Evolutionary conservation across 1,284 basidiomycete genomes (phyloP).

Genomic region (Ganoderma leucocontextum): DNA sequence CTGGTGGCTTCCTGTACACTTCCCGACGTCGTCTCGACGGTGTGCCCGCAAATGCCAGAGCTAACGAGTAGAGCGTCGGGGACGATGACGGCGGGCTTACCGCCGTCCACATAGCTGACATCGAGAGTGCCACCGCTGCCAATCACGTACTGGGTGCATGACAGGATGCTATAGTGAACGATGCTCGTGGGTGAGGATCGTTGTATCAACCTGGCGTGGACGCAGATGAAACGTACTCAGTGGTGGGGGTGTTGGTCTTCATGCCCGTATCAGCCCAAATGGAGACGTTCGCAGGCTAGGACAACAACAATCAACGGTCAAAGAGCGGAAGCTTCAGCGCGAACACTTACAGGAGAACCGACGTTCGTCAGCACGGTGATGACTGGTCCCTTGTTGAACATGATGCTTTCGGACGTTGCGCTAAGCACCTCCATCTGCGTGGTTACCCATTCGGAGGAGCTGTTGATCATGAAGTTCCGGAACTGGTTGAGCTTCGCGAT

Average conservation of each 20-base stretch:
- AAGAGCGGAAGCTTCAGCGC: neutral
- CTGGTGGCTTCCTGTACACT: constrained; percentile 15
- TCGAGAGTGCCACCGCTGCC: constrained; percentile 67
- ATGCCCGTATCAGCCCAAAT: constrained; percentile 65
- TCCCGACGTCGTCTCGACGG: constrained; percentile 4
- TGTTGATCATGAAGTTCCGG: constrained; percentile 72
- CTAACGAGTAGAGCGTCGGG: constrained; percentile 48
- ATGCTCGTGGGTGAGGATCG: neutral
- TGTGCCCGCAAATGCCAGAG: constrained; percentile 50
- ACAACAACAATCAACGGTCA: too few relatives aligned
- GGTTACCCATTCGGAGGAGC: constrained; percentile 65
- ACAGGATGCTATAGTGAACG: constrained; percentile 55
- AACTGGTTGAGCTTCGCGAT: constrained; percentile 73
- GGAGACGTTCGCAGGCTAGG: constrained; percentile 62
- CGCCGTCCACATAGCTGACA: constrained; percentile 67
- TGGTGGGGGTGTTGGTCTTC: constrained; percentile 51
- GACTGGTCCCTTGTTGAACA: constrained; percentile 76
- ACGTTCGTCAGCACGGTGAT: constrained; percentile 81
- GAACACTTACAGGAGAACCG: constrained; percentile 67
- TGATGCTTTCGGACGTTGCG: constrained; percentile 65
- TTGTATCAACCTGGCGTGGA: neutral
- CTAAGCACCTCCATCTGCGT: constrained; percentile 66
- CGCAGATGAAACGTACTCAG: constrained; percentile 55
- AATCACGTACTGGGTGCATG: constrained; percentile 70
- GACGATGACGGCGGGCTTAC: constrained; percentile 62